Conservation (phyloP, 441 rosid genomes). For the Euphorbia schlechtendalii region DNA sequence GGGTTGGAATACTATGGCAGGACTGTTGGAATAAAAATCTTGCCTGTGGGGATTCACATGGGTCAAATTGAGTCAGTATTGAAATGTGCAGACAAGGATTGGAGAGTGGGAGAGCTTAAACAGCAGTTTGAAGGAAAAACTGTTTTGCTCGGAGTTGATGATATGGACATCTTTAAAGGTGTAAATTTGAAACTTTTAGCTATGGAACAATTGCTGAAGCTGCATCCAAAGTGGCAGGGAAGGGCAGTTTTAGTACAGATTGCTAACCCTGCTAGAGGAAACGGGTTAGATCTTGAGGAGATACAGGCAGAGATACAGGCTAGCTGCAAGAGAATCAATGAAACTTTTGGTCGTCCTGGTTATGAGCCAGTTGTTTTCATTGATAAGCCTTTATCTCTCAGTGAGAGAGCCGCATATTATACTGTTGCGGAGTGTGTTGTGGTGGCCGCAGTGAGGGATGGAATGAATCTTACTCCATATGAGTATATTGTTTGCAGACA, state of each 20-base stretch:
- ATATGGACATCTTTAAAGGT: slow-evolving; percentile 80
- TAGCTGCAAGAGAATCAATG: slow-evolving; percentile 64
- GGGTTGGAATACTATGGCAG: slow-evolving; percentile 73
- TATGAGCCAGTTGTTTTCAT: slow-evolving; percentile 65
- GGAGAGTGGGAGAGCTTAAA: slow-evolving; percentile 67
- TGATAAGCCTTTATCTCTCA: slow-evolving; percentile 51
- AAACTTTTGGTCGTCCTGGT: slow-evolving; percentile 47
- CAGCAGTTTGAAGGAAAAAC: slow-evolving; percentile 69
- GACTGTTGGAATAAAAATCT: slow-evolving; percentile 72
- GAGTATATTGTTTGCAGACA: slow-evolving; percentile 70
- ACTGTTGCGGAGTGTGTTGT: slow-evolving; percentile 67
- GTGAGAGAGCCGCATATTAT: slow-evolving; percentile 62
- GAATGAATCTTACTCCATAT: slow-evolving; percentile 75
- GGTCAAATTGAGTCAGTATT: slow-evolving; percentile 65
- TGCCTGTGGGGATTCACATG: slow-evolving; percentile 85
- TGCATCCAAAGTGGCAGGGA: slow-evolving; percentile 72
- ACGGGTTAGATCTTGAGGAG: slow-evolving; percentile 63
- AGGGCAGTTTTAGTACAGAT: slow-evolving; percentile 68
- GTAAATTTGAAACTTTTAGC: slow-evolving; percentile 68
- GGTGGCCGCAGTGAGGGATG: slow-evolving; percentile 80
- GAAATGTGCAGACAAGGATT: slow-evolving; percentile 60
- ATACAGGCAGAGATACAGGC: slow-evolving; percentile 51
- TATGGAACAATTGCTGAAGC: slow-evolving; percentile 67
- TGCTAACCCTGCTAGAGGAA: slow-evolving; percentile 64
- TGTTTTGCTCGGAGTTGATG: slow-evolving; percentile 68